Base-by-base conservation (phyloP, 2,329 filamentous ascomycete species). In the Fusarium secorum region DNA sequence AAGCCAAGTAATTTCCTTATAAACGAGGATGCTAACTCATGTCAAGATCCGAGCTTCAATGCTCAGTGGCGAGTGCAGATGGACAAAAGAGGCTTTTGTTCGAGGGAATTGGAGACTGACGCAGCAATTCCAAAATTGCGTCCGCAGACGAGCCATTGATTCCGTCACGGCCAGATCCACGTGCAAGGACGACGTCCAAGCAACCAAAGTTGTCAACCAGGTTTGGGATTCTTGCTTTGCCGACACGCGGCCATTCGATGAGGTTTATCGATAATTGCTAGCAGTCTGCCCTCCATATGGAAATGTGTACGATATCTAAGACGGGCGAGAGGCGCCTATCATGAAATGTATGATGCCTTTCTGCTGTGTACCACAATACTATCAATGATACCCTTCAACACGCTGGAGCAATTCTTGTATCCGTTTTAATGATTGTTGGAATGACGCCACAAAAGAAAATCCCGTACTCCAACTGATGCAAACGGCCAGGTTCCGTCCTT, bases 171-270 rank as follows among this genome's bases (percentile, higher is more conserved):
- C 88, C 36, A 86, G 96, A 67, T 94, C 94, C 20, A 86, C 87
- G 49, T 96, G 95, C 78, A 93, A 93, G 80, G 93, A 97, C 80
- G 91, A 97, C 75, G 90, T 90, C 18, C 93, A 98, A 74, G 96
- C 96, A 7, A 88, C 89, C 55, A 93, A 92, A 82, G 90, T 97
- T 30, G 94, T 99, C 63, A 96, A 98, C 81, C 91, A 97, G 81
- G 96, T 99, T n/a, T 99, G 95, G 94, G 95, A 97, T 74, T 98
- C 94, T 76, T 99, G 96, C 81, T 99, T 97, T 80, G 85, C 89
- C 55, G 96, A 99, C 81, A 98, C 95, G 7, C 86, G 96, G 77
- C 96, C 96, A 4, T 99, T 99, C 81, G 94, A 98, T 80, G 95
- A 98, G 80, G 94, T 99, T 57, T 99, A 97, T 81, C 90, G 93